Percentiles rank a stretch among this genome's conserved stretches.
These are phyloP conservation scores for Helicostylum pulchrum DNA, from an alignment of 192 early-diverging fungal species.

Conservation along the genomic window DNA sequence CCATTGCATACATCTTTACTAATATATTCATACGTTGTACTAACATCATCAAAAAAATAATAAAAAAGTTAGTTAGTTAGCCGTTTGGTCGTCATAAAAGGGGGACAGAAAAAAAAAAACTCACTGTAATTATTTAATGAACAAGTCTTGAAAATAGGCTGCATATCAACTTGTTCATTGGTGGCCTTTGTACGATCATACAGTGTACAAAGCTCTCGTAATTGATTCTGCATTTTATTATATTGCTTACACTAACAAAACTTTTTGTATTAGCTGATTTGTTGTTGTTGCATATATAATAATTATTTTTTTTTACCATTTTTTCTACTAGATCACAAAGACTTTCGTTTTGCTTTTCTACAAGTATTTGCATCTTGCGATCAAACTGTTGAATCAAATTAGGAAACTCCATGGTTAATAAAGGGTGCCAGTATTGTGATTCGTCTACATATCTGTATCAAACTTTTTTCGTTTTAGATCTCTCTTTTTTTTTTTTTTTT, in stretches of 20 bases:
- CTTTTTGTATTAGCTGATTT: not conserved
- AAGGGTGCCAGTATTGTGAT: conserved; percentile 32
- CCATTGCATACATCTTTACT: conserved; percentile 26
- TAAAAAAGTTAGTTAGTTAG: not conserved
- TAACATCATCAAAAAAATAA: not conserved
- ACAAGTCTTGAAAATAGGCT: conserved; percentile 29
- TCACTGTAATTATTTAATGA: conserved; percentile 24
- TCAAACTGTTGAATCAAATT: conserved; percentile 24
- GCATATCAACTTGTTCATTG: not conserved
- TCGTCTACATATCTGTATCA: conserved; percentile 29
- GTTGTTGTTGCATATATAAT: not conserved
- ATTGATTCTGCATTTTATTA: conserved; percentile 24
- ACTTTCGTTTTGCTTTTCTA: conserved; percentile 4
- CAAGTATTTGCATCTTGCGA: conserved; percentile 13
- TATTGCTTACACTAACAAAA: conserved; percentile 10
- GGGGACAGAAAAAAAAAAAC: not conserved
- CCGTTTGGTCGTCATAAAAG: too few relatives aligned
- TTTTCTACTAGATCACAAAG: conserved; percentile 10
- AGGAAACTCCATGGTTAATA: conserved; percentile 12
- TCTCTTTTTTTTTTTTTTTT: not conserved
- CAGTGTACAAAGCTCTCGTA: conserved; percentile 10
- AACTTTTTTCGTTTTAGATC: not conserved
- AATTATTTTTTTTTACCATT: conserved; percentile 17
- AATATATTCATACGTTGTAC: conserved; percentile 8
- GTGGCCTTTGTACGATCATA: not conserved